Conservation (phyloP, 2,329 filamentous ascomycete genomes). For the Lachnellula subtilissima region DNA sequence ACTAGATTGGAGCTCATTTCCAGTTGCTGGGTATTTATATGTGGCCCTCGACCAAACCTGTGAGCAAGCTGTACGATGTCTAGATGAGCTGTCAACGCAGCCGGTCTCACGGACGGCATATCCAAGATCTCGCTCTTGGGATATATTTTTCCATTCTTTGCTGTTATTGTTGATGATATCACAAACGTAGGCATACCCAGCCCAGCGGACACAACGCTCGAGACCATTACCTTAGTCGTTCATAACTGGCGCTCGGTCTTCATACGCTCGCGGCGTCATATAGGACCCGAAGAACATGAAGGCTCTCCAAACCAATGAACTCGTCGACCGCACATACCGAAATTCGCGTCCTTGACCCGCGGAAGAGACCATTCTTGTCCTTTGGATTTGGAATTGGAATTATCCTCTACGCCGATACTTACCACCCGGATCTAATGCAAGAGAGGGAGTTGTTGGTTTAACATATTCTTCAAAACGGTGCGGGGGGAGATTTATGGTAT, state of each 20-base stretch:
- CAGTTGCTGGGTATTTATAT: not conserved
- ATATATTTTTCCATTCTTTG: constrained; percentile 20
- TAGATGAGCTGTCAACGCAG: not conserved
- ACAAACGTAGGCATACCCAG: not conserved
- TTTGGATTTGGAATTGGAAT: not conserved
- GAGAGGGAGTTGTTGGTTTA: not conserved
- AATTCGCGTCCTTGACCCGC: not conserved
- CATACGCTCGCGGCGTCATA: constrained; percentile 8
- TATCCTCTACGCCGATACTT: constrained; percentile 1
- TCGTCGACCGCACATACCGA: constrained; percentile 16
- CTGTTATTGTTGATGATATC: not conserved
- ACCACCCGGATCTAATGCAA: not conserved
- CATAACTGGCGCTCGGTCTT: constrained; percentile 33
- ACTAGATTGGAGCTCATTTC: not conserved
- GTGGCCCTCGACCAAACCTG: not conserved
- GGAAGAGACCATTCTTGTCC: not conserved
- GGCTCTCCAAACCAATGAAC: constrained; percentile 27
- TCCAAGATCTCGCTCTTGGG: constrained; percentile 19
- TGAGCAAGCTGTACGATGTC: not conserved
- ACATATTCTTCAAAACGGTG: not conserved
- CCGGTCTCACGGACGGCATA: no score
- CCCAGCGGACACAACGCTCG: not conserved
- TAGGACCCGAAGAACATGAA: constrained; percentile 18
- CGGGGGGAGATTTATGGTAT: not conserved
- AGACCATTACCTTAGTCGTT: constrained; percentile 32